A percentile compares a stretch with the other conserved stretches of the same genome.
Evolutionary conservation across 164 flowering plant genomes (phyloP).

Genomic region (Protea cynaroides): DNA sequence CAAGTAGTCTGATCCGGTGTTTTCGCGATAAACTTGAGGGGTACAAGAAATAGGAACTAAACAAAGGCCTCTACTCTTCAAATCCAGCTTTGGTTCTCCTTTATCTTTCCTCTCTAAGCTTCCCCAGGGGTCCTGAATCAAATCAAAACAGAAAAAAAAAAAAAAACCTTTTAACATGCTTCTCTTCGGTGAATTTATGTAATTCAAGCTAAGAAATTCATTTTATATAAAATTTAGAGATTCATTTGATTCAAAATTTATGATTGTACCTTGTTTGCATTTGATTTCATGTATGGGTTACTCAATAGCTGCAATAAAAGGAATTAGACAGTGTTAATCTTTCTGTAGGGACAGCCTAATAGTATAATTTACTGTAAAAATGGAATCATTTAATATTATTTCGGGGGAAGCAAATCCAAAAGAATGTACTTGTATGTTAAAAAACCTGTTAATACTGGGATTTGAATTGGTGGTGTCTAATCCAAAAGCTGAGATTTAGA

Average conservation of each 20-base stretch:
- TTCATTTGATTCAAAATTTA: not conserved
- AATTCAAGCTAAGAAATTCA: no score
- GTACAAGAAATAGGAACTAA: constrained; percentile 59
- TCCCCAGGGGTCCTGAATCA: constrained; percentile 57
- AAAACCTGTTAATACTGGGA: no score
- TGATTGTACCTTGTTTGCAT: constrained; percentile 32
- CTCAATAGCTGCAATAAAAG: constrained; percentile 44
- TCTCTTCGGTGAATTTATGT: not conserved
- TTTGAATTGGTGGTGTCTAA: no score
- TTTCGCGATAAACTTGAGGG: constrained; percentile 51
- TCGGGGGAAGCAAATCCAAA: no score
- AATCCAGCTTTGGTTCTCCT: constrained; percentile 34
- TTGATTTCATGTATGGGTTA: constrained; percentile 57
- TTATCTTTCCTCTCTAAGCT: constrained; percentile 43
- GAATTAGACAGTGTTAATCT: not conserved
- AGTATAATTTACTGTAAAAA: no score
- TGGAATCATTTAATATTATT: no score
- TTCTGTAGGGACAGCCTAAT: not conserved
- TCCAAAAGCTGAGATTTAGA: no score
- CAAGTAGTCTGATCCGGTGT: constrained; percentile 62
- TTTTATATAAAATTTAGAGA: no score
- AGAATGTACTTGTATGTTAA: no score
- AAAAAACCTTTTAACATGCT: not conserved
- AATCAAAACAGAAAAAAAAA: not conserved
- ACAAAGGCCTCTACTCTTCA: constrained; percentile 60